Conservation (phyloP, 148 eudicot species). For the Fagopyrum homotropicum region DNA sequence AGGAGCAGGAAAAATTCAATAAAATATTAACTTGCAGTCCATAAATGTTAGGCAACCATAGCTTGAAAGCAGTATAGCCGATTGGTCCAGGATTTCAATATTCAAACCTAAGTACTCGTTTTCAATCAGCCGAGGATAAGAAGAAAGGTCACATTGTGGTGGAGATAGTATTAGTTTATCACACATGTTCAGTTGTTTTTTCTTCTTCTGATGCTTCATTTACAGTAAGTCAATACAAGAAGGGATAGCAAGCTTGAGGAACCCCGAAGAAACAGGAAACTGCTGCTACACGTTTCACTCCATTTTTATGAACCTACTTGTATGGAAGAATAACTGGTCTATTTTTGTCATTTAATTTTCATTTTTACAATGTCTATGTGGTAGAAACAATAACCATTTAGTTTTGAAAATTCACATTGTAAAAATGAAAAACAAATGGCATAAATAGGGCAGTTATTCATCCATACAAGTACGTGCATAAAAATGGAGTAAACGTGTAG, state of each 20-base stretch:
- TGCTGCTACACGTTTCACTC: no score
- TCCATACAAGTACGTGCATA: not conserved
- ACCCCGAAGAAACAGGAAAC: no score
- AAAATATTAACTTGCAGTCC: slow-evolving; percentile 82
- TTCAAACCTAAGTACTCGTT: slow-evolving; percentile 85
- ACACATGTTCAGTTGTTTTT: no score
- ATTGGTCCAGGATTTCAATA: slow-evolving; percentile 97
- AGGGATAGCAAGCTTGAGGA: no score
- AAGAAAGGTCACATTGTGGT: not conserved
- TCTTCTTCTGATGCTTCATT: no score
- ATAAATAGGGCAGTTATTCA: not conserved
- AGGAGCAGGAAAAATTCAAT: not conserved
- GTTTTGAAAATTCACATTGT: not conserved
- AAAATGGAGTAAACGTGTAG: not conserved
- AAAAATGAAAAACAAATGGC: not conserved
- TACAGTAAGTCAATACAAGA: no score
- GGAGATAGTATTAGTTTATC: no score
- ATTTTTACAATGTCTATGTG: not conserved
- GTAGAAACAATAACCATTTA: not conserved
- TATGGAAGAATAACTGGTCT: no score
- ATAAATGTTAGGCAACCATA: slow-evolving; percentile 86
- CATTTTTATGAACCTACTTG: no score
- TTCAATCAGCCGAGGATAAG: slow-evolving; percentile 68
- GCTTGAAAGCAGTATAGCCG: slow-evolving; percentile 82
- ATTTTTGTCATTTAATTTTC: no score